These are phyloP conservation scores for Kappamyces sp. DNA, from an alignment of 192 early-diverging fungal species.

Conservation along the genomic window DNA sequence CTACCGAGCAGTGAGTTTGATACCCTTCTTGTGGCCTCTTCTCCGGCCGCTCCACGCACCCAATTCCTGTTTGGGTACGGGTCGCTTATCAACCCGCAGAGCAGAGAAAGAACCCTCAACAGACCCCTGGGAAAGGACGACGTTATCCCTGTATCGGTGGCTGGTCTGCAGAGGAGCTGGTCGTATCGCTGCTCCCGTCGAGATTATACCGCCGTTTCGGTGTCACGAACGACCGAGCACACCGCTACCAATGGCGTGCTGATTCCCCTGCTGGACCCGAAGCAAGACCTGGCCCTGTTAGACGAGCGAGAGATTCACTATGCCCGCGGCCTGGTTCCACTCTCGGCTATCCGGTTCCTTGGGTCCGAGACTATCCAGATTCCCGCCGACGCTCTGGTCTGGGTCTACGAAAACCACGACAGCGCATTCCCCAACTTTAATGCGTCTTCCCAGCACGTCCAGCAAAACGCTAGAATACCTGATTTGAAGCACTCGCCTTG, in stretches of 20 bases:
- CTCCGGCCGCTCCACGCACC: slow-evolving; percentile 15
- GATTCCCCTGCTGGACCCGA: slow-evolving; percentile 25
- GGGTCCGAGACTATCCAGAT: neutral
- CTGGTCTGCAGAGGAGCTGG: slow-evolving; percentile 33
- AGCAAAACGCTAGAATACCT: neutral
- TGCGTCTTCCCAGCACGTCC: slow-evolving; percentile 1
- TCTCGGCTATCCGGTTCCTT: slow-evolving; percentile 10
- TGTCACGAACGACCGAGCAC: slow-evolving; percentile 11
- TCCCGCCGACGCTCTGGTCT: slow-evolving; percentile 22
- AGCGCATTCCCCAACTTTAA: slow-evolving; percentile 2
- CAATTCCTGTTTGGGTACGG: slow-evolving; percentile 43
- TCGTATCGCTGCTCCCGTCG: slow-evolving; percentile 28
- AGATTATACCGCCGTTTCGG: slow-evolving; percentile 40
- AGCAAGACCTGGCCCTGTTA: slow-evolving; percentile 20
- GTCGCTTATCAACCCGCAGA: slow-evolving; percentile 37
- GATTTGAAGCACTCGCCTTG: slow-evolving; percentile 19
- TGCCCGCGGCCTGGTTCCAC: slow-evolving; percentile 15
- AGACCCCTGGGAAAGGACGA: neutral
- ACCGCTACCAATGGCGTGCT: slow-evolving; percentile 42
- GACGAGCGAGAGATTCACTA: slow-evolving; percentile 39
- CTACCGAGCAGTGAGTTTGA: too few relatives aligned
- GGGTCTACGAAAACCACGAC: slow-evolving; percentile 29
- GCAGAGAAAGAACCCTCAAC: slow-evolving; percentile 28
- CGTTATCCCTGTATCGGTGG: slow-evolving; percentile 27
- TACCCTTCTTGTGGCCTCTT: too few relatives aligned